A percentile compares a stretch with the other conserved stretches of the same genome.
These are phyloP conservation scores for Aphanomyces cochlioides DNA, from an alignment of 352 stramenopile genomes.

Conservation along the genomic window DNA sequence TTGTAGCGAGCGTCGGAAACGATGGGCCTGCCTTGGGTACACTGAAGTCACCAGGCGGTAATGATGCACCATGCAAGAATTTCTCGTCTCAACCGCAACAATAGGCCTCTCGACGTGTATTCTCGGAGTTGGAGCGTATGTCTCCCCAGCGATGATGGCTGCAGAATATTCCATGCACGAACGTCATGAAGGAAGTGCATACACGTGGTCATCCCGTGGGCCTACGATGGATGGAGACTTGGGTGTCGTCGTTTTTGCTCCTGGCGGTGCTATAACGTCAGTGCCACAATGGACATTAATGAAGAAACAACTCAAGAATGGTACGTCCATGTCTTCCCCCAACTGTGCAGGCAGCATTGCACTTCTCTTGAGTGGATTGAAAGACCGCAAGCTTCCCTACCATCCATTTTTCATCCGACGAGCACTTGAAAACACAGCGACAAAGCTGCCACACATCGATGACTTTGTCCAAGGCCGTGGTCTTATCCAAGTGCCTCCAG, in stretches of 20 bases:
- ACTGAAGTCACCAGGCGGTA: slow-evolving; percentile 84
- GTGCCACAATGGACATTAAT: slow-evolving; percentile 95
- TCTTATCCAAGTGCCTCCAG: slow-evolving; percentile 71
- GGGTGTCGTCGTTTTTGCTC: slow-evolving; percentile 90
- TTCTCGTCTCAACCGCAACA: not conserved
- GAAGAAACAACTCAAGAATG: slow-evolving; percentile 96
- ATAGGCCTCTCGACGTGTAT: slow-evolving; percentile 70
- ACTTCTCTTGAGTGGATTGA: slow-evolving; percentile 89
- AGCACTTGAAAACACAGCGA: slow-evolving; percentile 82
- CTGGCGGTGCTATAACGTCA: slow-evolving; percentile 90
- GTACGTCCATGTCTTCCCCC: slow-evolving; percentile 94
- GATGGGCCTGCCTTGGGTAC: slow-evolving; percentile 93
- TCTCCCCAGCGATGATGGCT: slow-evolving; percentile 93
- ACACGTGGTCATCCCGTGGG: slow-evolving; percentile 91
- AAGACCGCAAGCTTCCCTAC: slow-evolving; percentile 68
- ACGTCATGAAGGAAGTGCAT: slow-evolving; percentile 34
- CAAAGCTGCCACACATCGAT: slow-evolving; percentile 56
- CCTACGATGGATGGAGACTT: slow-evolving; percentile 89
- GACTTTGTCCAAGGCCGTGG: slow-evolving; percentile 72
- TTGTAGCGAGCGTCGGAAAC: slow-evolving; percentile 94
- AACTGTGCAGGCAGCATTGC: slow-evolving; percentile 93
- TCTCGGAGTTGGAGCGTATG: slow-evolving; percentile 91
- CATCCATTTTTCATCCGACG: slow-evolving; percentile 84
- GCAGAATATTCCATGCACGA: slow-evolving; percentile 84
- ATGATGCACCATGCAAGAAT: not conserved